A percentile compares a stretch with the other conserved stretches of the same genome.
Conservation (phyloP, 495 filamentous ascomycete genomes). For the Annulohypoxylon bovei region DNA sequence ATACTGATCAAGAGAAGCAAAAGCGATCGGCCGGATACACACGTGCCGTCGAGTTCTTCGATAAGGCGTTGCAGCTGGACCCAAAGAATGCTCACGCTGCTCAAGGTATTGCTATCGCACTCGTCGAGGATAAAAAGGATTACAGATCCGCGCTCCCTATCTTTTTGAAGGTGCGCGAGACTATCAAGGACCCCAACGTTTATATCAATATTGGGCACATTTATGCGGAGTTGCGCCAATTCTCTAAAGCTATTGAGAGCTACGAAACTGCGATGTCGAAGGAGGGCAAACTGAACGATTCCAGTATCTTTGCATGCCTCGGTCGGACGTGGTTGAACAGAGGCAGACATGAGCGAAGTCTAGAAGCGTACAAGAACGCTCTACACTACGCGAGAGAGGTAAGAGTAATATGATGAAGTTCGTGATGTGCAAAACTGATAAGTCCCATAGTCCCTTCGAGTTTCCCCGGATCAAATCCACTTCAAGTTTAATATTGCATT, state of each 20-base stretch:
- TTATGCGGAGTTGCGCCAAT: conserved; percentile 89
- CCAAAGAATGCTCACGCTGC: conserved; percentile 94
- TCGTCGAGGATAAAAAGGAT: conserved; percentile 93
- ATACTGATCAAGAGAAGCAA: conserved; percentile 87
- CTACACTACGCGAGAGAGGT: conserved; percentile 87
- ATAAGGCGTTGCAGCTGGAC: conserved; percentile 93
- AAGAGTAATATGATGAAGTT: conserved; percentile 23
- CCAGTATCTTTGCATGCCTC: conserved; percentile 86
- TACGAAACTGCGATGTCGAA: conserved; percentile 91
- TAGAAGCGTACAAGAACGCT: conserved; percentile 83
- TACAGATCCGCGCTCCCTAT: conserved; percentile 81
- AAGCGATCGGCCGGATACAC: conserved; percentile 86
- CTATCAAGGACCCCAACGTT: conserved; percentile 84
- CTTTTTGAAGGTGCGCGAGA: conserved; percentile 88
- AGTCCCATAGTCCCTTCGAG: conserved; percentile 69
- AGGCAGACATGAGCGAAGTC: conserved; percentile 80
- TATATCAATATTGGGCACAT: conserved; percentile 93
- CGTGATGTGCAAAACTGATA: conserved; percentile 39
- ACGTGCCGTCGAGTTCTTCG: conserved; percentile 96
- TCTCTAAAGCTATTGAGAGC: conserved; percentile 86
- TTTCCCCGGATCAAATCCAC: conserved; percentile 84
- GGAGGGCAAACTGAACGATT: conserved; percentile 77
- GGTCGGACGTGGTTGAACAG: conserved; percentile 92
- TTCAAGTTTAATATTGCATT: conserved; percentile 98
- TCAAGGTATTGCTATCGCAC: conserved; percentile 92